These are phyloP conservation scores for Bocquillonia castaneifolia DNA, from an alignment of 441 rosid species.

Conservation along the genomic window DNA sequence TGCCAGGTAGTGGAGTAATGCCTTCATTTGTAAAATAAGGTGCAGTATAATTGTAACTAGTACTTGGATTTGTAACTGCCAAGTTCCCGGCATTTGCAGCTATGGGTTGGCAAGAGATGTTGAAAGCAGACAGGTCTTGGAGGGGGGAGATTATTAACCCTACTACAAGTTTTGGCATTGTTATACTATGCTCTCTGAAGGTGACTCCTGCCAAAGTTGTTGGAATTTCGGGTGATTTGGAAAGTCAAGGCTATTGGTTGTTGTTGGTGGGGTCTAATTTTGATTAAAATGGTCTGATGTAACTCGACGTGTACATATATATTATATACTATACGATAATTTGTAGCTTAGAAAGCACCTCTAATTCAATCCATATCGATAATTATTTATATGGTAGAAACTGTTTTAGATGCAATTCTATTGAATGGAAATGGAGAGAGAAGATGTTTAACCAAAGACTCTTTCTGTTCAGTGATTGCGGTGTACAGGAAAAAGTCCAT, in stretches of 20 bases:
- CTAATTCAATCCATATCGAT: neutral
- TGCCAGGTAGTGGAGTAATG: conserved; percentile 5
- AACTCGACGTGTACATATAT: neutral
- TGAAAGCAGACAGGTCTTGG: neutral
- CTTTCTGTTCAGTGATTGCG: too few relatives aligned
- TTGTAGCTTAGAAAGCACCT: neutral
- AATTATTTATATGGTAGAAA: neutral
- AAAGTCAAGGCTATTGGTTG: neutral
- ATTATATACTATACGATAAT: neutral
- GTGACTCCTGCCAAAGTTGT: neutral
- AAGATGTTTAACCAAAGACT: too few relatives aligned
- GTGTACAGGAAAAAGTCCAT: too few relatives aligned
- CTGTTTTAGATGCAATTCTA: neutral
- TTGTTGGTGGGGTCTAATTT: neutral
- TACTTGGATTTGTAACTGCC: neutral
- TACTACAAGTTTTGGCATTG: conserved; percentile 2
- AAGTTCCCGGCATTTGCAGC: neutral
- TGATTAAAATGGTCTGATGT: neutral
- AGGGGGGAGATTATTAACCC: too few relatives aligned
- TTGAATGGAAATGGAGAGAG: neutral
- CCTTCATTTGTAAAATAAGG: neutral
- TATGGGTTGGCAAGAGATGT: neutral
- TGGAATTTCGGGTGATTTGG: neutral
- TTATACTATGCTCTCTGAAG: neutral
- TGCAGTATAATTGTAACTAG: neutral